Base-by-base conservation (phyloP, 345 rosid species). In the Noccaea caerulescens region DNA sequence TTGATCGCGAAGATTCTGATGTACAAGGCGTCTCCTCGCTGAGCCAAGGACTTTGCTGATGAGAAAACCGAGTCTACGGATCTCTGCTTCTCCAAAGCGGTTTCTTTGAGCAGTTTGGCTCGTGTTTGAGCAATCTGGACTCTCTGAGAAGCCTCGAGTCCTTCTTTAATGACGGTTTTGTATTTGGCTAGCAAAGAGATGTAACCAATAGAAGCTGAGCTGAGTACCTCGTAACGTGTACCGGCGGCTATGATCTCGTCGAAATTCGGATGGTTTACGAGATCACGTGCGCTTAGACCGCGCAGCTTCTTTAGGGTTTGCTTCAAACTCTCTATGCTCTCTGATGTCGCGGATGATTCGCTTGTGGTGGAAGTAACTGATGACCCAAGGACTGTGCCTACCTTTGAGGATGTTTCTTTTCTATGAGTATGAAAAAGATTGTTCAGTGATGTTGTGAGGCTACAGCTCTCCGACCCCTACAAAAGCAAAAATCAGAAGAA, bases 81-180 rank as follows among this genome's bases (percentile, higher is more conserved):
- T 50, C 49, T 70, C 60, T 76, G 75, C 75, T 76, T 76, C 75
- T 76, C 79, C 60, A 69, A n/a, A 0, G 79, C 76, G 9, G 73
- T 63, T 63, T 76, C 75, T 37, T 76, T 76, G 6, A 76, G 67
- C 12, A 76, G 52, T 47, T 76, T 69, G n/a, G 76, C 79, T 1
- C 45, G 44, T 2, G 74, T 76, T 34, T 63, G 75, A 23, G 75
- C 79, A 3, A 69, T 34, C 41, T 70, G 75, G 5, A 76, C 71
- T 76, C 79, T 47, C 47, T 76, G 74, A 45, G 79, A 76, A 69
- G 79, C 79, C 71, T 76, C 75, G 37, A 69, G 53, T 49, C 79
- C 79, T 69, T 76, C 79, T 62, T 75, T 68, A 63, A 76, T 69
- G 58, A 76, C 75, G 59, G 79, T 76, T 70, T 70, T 76, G 75